Percentiles rank a stretch among this genome's conserved stretches.
phyloP scores from a whole-genome alignment of 768 basidiomycete species.

The Goffeauzyma gilvescens region DNA sequence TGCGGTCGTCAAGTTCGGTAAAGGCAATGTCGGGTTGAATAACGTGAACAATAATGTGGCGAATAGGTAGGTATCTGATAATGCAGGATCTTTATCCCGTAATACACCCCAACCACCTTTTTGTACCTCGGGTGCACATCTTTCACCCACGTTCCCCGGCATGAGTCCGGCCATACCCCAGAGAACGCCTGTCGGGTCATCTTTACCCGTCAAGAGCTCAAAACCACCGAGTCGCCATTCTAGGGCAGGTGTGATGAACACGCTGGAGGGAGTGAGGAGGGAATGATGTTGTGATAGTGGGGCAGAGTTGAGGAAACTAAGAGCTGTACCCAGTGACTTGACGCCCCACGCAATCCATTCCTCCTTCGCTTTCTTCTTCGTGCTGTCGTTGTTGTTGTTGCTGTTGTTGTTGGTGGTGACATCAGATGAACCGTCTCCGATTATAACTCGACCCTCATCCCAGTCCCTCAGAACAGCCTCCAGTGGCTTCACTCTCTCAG shows the following conservation, averaged over 20 bases:
- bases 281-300: slow-evolving; percentile 72
- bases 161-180: slow-evolving; percentile 38
- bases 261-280: slow-evolving; percentile 41
- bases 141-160: slow-evolving; percentile 43
- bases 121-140: slow-evolving; percentile 63
- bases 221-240: slow-evolving; percentile 97
- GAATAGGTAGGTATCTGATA: slow-evolving; percentile 69
- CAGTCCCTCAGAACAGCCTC: slow-evolving; percentile 44
- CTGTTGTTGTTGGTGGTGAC: too few species aligned
- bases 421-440: slow-evolving; percentile 7
- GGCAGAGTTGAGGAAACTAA: slow-evolving; percentile 72
- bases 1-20: slow-evolving; percentile 54
- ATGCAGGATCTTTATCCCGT: slow-evolving; percentile 58
- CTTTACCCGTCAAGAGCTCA: slow-evolving; percentile 65
- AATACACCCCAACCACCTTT: slow-evolving; percentile 64
- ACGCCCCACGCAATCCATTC: slow-evolving; percentile 91
- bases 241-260: slow-evolving; percentile 79
- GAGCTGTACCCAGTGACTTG: slow-evolving; percentile 51
- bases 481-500: slow-evolving; percentile 73
- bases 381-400: too few species aligned
- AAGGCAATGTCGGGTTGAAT: slow-evolving; percentile 68
- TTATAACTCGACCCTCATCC: slow-evolving; percentile 28
- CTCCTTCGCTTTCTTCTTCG: slow-evolving; percentile 44
- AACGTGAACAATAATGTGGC: slow-evolving; percentile 66
- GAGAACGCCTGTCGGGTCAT: slow-evolving; percentile 56